Evolutionary conservation across 306 rosid species (phyloP).

Genomic region (Trichosanthes truncata): DNA sequence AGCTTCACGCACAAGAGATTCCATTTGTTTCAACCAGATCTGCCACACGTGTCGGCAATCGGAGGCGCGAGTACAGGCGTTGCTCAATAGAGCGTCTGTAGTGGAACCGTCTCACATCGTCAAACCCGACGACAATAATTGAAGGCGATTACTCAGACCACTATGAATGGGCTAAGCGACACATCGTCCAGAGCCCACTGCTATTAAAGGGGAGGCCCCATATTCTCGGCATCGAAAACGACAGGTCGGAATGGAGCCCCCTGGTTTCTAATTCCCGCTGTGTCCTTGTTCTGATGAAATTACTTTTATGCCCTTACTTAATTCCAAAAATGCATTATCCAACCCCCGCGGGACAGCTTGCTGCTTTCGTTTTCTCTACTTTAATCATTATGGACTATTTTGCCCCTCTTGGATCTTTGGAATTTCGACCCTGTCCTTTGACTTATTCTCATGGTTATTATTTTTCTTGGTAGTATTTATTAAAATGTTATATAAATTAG

Average conservation of each 20-base stretch:
- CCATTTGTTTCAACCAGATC: background rate
- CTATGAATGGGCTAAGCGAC: constrained; percentile 6
- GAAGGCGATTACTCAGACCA: constrained; percentile 9
- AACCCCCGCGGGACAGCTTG: background rate
- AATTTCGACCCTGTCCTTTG: background rate
- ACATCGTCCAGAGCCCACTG: constrained; percentile 10
- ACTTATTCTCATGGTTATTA: background rate
- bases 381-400: background rate
- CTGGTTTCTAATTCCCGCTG: background rate
- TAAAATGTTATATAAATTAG: background rate
- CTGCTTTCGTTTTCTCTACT: background rate
- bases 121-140: constrained; percentile 6
- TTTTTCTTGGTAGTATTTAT: background rate
- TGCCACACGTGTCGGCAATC: background rate
- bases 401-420: background rate
- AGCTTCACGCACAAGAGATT: constrained; percentile 4
- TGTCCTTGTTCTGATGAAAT: background rate
- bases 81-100: background rate
- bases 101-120: background rate
- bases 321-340: background rate
- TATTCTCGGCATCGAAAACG: background rate
- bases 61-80: background rate
- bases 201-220: constrained; percentile 10
- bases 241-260: constrained; percentile 10
- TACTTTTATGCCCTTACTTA: background rate